Evolutionary conservation across 1,284 basidiomycete species (phyloP).

Genomic region (Cutaneotrichosporon arboriforme): DNA sequence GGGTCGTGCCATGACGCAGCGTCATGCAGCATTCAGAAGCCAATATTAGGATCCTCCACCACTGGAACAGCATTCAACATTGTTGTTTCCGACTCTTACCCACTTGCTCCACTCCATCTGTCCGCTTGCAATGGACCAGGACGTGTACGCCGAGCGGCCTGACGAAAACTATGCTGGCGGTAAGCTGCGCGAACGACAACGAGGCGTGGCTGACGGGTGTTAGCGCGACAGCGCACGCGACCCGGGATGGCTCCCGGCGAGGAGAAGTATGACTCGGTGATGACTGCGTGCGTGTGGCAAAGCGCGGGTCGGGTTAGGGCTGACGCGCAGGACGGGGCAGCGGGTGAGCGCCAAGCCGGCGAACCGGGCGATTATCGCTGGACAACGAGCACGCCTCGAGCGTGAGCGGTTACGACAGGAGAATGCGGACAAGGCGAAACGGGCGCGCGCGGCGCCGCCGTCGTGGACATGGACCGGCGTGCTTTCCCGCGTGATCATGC

Average conservation of each 20-base stretch:
- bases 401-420: constrained; percentile 16
- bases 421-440: background rate
- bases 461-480: constrained; percentile 1
- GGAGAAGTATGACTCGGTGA: constrained; percentile 30
- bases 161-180: constrained; percentile 30
- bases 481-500: constrained; percentile 18
- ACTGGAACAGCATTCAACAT: too few species aligned
- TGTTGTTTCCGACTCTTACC: too few species aligned
- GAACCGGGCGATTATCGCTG: constrained; percentile 49
- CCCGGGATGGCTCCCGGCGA: constrained; percentile 37
- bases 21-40: background rate
- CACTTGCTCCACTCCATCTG: background rate
- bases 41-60: background rate
- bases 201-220: constrained; percentile 3
- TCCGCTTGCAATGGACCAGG: background rate
- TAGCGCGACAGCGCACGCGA: constrained; percentile 27
- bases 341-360: constrained; percentile 61
- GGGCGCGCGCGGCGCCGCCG: too few species aligned
- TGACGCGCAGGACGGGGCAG: constrained; percentile 33
- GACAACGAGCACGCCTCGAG: constrained; percentile 28
- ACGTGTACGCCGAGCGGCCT: constrained; percentile 27
- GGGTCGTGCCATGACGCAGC: too few species aligned
- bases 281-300: constrained; percentile 26
- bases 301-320: constrained; percentile 12
- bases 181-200: constrained; percentile 10